Conservation (phyloP, 805 yeast species). For the Metschnikowia vanudenii region DNA sequence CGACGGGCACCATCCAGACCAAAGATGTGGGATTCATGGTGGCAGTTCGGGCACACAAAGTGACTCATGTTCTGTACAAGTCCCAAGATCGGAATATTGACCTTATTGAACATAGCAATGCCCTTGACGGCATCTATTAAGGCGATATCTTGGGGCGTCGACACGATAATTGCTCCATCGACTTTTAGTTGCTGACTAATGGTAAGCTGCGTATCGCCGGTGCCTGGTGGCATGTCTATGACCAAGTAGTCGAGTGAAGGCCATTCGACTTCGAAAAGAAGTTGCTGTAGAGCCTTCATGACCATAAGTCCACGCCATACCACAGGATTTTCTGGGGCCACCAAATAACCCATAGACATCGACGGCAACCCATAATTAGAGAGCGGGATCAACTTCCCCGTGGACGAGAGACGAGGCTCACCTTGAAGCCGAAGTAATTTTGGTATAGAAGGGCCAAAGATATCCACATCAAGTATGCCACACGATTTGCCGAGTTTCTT, state of each 20-base stretch:
- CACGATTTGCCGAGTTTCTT: conserved; percentile 51
- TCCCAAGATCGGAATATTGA: conserved; percentile 70
- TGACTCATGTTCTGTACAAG: conserved; percentile 82
- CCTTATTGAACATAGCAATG: conserved; percentile 71
- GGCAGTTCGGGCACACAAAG: conserved; percentile 72
- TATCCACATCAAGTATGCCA: conserved; percentile 76
- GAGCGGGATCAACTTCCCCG: conserved; percentile 63
- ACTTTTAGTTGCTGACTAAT: conserved; percentile 75
- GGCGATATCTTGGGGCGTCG: conserved; percentile 87
- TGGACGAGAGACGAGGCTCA: conserved; percentile 57
- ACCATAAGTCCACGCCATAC: conserved; percentile 89
- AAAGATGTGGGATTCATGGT: conserved; percentile 70
- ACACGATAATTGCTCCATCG: conserved; percentile 78
- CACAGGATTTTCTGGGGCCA: conserved; percentile 62
- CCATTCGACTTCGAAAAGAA: conserved; percentile 84
- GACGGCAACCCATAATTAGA: conserved; percentile 73
- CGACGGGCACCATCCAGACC: conserved; percentile 60
- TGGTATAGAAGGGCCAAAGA: conserved; percentile 85
- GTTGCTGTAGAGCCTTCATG: conserved; percentile 81
- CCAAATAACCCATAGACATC: conserved; percentile 87
- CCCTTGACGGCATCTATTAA: conserved; percentile 79
- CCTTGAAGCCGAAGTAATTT: conserved; percentile 65
- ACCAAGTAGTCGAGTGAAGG: conserved; percentile 61
- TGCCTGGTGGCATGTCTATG: conserved; percentile 88
- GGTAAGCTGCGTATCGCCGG: conserved; percentile 84